These are phyloP conservation scores for Tolypocladium paradoxum DNA, from an alignment of 2,329 filamentous ascomycete species.

Conservation along the genomic window DNA sequence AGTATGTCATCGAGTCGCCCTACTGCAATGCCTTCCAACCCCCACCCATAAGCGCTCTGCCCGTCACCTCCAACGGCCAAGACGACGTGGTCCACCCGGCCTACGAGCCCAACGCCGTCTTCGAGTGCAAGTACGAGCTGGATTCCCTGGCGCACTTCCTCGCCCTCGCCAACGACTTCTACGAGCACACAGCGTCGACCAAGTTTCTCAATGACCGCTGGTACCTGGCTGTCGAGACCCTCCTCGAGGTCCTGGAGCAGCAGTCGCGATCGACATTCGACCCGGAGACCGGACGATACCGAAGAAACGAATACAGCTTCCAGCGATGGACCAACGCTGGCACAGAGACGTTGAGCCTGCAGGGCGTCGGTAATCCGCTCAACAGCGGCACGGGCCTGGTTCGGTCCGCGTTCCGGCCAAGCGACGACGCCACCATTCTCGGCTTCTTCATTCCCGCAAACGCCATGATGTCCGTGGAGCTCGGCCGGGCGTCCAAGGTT, in stretches of 20 bases:
- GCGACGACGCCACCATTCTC: conserved; percentile 87
- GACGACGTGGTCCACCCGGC: conserved; percentile 74
- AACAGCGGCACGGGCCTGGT: conserved; percentile 75
- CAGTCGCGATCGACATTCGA: conserved; percentile 79
- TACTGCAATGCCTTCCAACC: conserved; percentile 99
- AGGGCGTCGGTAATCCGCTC: conserved; percentile 82
- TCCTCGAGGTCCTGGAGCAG: conserved; percentile 64
- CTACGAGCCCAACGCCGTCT: conserved; percentile 77
- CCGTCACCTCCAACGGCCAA: conserved; percentile 65
- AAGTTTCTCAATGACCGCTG: conserved; percentile 72
- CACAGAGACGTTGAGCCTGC: conserved; percentile 80
- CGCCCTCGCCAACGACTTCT: conserved; percentile 74
- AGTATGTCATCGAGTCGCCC: conserved; percentile 87
- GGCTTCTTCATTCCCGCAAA: conserved; percentile 94
- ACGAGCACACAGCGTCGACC: conserved; percentile 65
- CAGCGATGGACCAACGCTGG: conserved; percentile 67
- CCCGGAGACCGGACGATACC: conserved; percentile 49
- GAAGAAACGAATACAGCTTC: conserved; percentile 77
- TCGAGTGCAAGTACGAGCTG: conserved; percentile 98
- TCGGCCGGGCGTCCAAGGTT: conserved; percentile 61
- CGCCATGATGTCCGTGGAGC: conserved; percentile 88
- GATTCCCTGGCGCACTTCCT: conserved; percentile 92
- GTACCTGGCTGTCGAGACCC: conserved; percentile 63
- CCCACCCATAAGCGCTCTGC: conserved; percentile 69
- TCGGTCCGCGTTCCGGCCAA: conserved; percentile 85